Conservation (phyloP, 345 rosid genomes). For the Camelina neglecta region DNA sequence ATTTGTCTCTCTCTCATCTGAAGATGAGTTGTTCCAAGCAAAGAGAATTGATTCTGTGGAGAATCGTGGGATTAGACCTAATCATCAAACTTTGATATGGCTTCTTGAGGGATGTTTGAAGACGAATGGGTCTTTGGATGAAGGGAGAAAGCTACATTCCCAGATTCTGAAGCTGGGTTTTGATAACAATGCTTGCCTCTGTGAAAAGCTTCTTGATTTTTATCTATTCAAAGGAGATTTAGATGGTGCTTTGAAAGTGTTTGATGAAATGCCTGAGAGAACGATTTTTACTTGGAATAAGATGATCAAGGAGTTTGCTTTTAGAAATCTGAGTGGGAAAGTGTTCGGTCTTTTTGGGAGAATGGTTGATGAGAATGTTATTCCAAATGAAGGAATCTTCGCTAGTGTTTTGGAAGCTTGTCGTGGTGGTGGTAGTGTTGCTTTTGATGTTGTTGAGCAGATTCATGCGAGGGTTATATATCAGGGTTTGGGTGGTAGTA, state of each 20-base stretch:
- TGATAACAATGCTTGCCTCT: conserved; percentile 46
- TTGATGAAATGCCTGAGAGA: conserved; percentile 74
- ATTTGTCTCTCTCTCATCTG: conserved; percentile 36
- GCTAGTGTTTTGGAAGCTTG: conserved; percentile 57
- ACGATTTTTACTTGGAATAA: conserved; percentile 58
- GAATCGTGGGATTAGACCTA: conserved; percentile 53
- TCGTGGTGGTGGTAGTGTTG: conserved; percentile 38
- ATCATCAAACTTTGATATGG: conserved; percentile 62
- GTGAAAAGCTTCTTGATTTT: conserved; percentile 56
- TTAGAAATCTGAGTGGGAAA: conserved; percentile 44
- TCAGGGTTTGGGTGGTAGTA: conserved; percentile 58
- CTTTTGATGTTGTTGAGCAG: conserved; percentile 51
- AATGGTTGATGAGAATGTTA: conserved; percentile 54
- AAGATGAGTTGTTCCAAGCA: conserved; percentile 43
- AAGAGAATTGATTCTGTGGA: conserved; percentile 40
- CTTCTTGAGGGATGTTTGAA: conserved; percentile 58
- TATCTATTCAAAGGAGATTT: conserved; percentile 52
- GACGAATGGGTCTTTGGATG: conserved; percentile 50
- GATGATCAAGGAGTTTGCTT: conserved; percentile 52
- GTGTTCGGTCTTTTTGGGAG: conserved; percentile 47
- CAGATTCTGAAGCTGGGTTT: conserved; percentile 68
- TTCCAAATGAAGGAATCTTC: conserved; percentile 56
- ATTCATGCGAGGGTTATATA: conserved; percentile 69
- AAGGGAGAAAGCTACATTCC: conserved; percentile 62
- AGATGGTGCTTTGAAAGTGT: conserved; percentile 53